Conservation (phyloP, 768 basidiomycete species). For the Rubroboletus pulcherrimus region DNA sequence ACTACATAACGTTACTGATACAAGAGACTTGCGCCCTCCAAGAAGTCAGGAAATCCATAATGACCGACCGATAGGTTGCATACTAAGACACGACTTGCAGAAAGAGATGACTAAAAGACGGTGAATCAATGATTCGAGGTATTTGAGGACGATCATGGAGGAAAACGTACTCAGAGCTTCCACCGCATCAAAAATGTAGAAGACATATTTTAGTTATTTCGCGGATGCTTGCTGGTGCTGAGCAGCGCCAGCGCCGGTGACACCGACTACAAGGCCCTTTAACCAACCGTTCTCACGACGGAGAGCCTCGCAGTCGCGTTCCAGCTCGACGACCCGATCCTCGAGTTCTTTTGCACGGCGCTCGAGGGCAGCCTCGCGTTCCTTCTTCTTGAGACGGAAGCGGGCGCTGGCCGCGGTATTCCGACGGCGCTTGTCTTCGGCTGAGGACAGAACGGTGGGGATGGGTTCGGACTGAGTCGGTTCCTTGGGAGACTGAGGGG, state of each 20-base stretch:
- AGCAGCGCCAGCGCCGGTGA: constrained; percentile 63
- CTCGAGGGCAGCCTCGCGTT: constrained; percentile 87
- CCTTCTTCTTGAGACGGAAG: constrained; percentile 95
- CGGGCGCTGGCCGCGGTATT: constrained; percentile 93
- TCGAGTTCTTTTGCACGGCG: constrained; percentile 82
- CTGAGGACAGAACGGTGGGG: constrained; percentile 39
- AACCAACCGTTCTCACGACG: constrained; percentile 91
- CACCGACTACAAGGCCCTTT: constrained; percentile 84
- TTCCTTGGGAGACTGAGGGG: constrained; percentile 29
- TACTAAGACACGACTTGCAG: background rate
- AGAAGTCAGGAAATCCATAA: background rate
- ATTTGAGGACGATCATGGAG: background rate
- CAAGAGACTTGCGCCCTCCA: constrained; percentile 3
- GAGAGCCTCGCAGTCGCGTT: constrained; percentile 87
- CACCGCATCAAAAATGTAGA: background rate
- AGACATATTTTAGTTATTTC: constrained; percentile 11
- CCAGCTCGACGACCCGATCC: constrained; percentile 71
- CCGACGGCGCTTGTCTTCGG: constrained; percentile 89
- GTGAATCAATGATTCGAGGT: background rate
- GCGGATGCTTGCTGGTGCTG: constrained; percentile 25
- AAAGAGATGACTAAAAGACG: background rate
- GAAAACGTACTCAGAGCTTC: background rate
- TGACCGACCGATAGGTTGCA: background rate
- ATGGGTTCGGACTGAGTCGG: constrained; percentile 10
- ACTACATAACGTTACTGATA: constrained; percentile 20